phyloP scores from a whole-genome alignment of 768 basidiomycete species.

The Agaricus bisporus region DNA sequence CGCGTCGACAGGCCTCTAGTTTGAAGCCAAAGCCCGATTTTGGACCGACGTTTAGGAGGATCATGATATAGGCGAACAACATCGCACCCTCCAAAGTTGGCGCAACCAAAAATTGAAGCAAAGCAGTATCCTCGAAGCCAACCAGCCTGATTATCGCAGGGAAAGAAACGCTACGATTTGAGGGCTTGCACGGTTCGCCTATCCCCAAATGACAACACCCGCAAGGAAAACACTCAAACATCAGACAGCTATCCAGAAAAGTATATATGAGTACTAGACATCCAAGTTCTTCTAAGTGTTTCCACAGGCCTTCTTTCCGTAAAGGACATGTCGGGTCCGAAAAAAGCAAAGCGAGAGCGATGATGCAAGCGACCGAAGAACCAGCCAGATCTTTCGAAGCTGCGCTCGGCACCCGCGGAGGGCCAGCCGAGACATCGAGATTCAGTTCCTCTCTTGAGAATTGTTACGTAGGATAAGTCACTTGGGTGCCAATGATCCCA shows the following conservation, averaged over 20 bases:
- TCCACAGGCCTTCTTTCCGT: background rate
- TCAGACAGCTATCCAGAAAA: background rate
- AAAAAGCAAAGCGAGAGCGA: background rate
- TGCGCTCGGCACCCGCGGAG: slow-evolving; percentile 4
- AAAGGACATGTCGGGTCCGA: background rate
- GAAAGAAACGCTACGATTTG: background rate
- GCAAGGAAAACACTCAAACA: background rate
- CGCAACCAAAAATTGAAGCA: background rate
- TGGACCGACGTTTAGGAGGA: background rate
- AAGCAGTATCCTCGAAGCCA: background rate
- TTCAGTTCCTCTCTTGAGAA: background rate
- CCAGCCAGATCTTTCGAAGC: slow-evolving; percentile 6
- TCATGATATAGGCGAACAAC: background rate
- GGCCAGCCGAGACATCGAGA: background rate
- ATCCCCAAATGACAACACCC: too few species aligned
- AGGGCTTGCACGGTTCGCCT: background rate
- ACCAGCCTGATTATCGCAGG: background rate
- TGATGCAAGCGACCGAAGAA: background rate
- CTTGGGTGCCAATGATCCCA: background rate
- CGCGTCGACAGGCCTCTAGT: background rate
- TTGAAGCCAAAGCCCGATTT: background rate
- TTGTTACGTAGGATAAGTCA: slow-evolving; percentile 5
- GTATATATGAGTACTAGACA: background rate
- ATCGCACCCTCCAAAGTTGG: background rate
- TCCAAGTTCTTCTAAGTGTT: background rate